Evolutionary conservation across 495 filamentous ascomycete species (phyloP).

Genomic region (Friedmanniomyces simplex): DNA sequence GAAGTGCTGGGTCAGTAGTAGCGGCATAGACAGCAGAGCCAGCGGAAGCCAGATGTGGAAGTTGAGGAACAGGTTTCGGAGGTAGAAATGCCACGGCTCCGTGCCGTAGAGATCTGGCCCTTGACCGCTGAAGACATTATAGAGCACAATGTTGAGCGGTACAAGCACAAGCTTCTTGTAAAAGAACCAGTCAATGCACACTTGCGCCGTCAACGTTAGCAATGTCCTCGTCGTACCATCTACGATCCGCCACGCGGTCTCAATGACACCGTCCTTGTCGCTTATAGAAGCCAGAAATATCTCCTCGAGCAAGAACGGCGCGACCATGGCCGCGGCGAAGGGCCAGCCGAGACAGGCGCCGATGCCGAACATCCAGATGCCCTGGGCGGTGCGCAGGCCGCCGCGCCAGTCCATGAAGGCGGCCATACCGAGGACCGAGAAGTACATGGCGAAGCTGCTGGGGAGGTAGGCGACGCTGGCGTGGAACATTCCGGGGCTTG

Average conservation of each 20-base stretch:
- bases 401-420: slow-evolving; percentile 79
- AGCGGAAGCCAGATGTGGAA: slow-evolving; percentile 91
- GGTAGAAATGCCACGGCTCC: slow-evolving; percentile 94
- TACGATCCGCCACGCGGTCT: slow-evolving; percentile 37
- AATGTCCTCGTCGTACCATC: slow-evolving; percentile 59
- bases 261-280: slow-evolving; percentile 25
- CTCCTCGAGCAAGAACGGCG: slow-evolving; percentile 79
- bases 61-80: slow-evolving; percentile 83
- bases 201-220: slow-evolving; percentile 58
- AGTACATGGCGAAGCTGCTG: slow-evolving; percentile 96
- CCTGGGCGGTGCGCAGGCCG: slow-evolving; percentile 63
- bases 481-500: slow-evolving; percentile 88
- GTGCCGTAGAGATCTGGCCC: slow-evolving; percentile 93
- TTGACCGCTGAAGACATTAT: slow-evolving; percentile 73
- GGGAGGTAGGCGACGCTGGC: slow-evolving; percentile 79
- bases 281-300: slow-evolving; percentile 50
- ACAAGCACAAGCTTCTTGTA: slow-evolving; percentile 69
- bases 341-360: slow-evolving; percentile 91
- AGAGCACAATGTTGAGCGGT: slow-evolving; percentile 85
- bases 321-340: slow-evolving; percentile 70
- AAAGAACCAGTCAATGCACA: slow-evolving; percentile 64
- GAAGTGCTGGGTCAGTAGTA: slow-evolving; percentile 42
- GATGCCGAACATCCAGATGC: slow-evolving; percentile 86
- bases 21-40: slow-evolving; percentile 61
- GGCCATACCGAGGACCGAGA: slow-evolving; percentile 71